These are phyloP conservation scores for Mycena polygramma DNA, from an alignment of 768 basidiomycete species.

Conservation along the genomic window DNA sequence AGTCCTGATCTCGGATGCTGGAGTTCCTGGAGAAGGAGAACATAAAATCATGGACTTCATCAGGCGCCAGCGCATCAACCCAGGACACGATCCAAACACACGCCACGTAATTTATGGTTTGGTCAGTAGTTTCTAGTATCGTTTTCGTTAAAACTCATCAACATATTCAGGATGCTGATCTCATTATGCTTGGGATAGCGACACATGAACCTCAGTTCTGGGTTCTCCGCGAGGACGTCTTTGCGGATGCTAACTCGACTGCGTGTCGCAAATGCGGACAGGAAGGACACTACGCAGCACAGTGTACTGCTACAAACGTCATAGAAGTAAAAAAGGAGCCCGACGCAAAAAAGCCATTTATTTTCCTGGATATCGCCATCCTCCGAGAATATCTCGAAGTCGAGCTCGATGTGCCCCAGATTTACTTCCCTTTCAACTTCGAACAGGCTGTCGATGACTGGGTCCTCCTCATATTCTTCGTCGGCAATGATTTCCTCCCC, in stretches of 20 bases:
- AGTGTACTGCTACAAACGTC: conserved; percentile 88
- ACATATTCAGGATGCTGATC: conserved; percentile 89
- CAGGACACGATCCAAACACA: conserved; percentile 95
- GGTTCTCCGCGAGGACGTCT: conserved; percentile 98
- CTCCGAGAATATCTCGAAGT: conserved; percentile 98
- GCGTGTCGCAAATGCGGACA: conserved; percentile 95
- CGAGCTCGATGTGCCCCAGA: conserved; percentile 87
- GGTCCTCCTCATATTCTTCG: conserved; percentile 99
- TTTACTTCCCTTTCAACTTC: conserved; percentile 89
- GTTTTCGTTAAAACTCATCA: conserved; percentile 25
- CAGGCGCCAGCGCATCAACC: conserved; percentile 87
- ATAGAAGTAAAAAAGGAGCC: conserved; percentile 76
- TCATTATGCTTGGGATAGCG: conserved; percentile 98
- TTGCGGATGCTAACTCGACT: conserved; percentile 82
- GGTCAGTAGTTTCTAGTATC: conserved; percentile 58
- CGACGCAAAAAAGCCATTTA: conserved; percentile 93
- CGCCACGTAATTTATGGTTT: conserved; percentile 97
- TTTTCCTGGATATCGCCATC: conserved; percentile 97
- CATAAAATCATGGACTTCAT: conserved; percentile 99
- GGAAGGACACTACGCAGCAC: conserved; percentile 94
- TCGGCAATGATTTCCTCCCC: conserved; percentile 99
- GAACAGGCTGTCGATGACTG: conserved; percentile 99
- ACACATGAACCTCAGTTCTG: conserved; percentile 99
- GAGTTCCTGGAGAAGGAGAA: conserved; percentile 98
- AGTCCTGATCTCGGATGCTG: conserved; percentile 96